Base-by-base conservation (phyloP, 345 rosid genomes). In the Pelargonium nanum region DNA sequence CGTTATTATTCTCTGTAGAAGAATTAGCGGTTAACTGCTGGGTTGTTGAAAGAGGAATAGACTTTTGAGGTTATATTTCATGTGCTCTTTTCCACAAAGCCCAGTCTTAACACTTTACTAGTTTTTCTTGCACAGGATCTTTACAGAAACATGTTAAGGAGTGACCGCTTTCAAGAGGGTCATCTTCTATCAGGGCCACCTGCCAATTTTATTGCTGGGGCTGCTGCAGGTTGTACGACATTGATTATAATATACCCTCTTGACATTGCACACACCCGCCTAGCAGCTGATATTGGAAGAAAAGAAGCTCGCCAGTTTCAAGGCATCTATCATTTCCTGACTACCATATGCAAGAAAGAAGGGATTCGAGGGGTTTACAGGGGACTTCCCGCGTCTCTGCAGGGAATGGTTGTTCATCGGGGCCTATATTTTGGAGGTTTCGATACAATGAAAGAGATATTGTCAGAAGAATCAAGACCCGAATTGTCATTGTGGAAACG, bases 391-490 rank as follows among this genome's bases (percentile, higher is more conserved):
- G 96, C 97, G 20, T 93, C 96, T 53, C 71, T 89, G 12, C 97
- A 89, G 0, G 97, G 97, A 48, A 88, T 93, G 80, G 75, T 85
- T 44, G 73, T 93, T 32, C 99, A 93, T 69, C 77, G 94, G 53
- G 89, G 94, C 60, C 77, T 93, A 10, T 89, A 89, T 56, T 89
- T 87, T 72, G 97, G 99, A 2, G 99, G 99, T 19, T 93, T 93
- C 22, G 97, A 89, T 68, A 89, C 97, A 6, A 76, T 89, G 61
- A 89, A 89, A 69, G 97, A 92, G 80, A 34, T 80, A 15, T 68
- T 89, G 59, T 76, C 91, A 0, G 72, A 78, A 62, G 84, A 80
- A 62, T 74, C 83, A 2, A 70, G 78, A 44, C 72, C 78, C 7
- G 96, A 85, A 21, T 55, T 85, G 66, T 75, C 86, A 3, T 67